Percentiles rank a stretch among this genome's conserved stretches.
Evolutionary conservation across 768 basidiomycete species (phyloP).

Genomic region (Tricholoma bakamatsutake): DNA sequence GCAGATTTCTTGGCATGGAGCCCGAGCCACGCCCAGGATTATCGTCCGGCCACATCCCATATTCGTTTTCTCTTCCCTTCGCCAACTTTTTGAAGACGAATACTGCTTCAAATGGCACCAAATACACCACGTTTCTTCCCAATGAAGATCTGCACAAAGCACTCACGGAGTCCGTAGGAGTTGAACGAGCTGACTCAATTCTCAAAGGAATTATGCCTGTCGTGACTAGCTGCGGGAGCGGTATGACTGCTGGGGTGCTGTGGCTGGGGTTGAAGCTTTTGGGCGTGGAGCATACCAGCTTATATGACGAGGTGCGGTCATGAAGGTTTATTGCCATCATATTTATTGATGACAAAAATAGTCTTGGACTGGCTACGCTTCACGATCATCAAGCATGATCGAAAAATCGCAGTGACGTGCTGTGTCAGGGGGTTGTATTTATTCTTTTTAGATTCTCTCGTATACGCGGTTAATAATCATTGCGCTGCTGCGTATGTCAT

Average conservation of each 20-base stretch:
- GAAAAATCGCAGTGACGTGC: slow-evolving; percentile 12
- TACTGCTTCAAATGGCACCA: slow-evolving; percentile 30
- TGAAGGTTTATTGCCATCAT: neutral
- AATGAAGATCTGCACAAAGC: slow-evolving; percentile 51
- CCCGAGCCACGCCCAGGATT: slow-evolving; percentile 89
- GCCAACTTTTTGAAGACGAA: slow-evolving; percentile 55
- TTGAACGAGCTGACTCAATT: slow-evolving; percentile 47
- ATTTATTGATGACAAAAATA: slow-evolving; percentile 22
- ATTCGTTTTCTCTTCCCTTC: slow-evolving; percentile 84
- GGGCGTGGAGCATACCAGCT: slow-evolving; percentile 51
- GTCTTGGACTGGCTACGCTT: slow-evolving; percentile 96
- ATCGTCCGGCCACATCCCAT: slow-evolving; percentile 88
- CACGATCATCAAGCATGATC: slow-evolving; percentile 68
- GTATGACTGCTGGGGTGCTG: slow-evolving; percentile 94
- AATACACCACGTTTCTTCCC: slow-evolving; percentile 57
- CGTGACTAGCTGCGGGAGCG: slow-evolving; percentile 85
- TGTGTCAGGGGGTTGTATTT: neutral
- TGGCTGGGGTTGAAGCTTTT: slow-evolving; percentile 88
- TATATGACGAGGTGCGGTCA: slow-evolving; percentile 87
- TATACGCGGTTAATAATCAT: too few species aligned
- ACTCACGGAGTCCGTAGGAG: slow-evolving; percentile 60
- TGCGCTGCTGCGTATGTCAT: too few species aligned
- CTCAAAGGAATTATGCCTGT: slow-evolving; percentile 56
- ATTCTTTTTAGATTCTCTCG: too few species aligned
- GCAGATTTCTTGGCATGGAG: slow-evolving; percentile 72